Conservation (phyloP, 768 basidiomycete species). For the Lactarius vividus region DNA sequence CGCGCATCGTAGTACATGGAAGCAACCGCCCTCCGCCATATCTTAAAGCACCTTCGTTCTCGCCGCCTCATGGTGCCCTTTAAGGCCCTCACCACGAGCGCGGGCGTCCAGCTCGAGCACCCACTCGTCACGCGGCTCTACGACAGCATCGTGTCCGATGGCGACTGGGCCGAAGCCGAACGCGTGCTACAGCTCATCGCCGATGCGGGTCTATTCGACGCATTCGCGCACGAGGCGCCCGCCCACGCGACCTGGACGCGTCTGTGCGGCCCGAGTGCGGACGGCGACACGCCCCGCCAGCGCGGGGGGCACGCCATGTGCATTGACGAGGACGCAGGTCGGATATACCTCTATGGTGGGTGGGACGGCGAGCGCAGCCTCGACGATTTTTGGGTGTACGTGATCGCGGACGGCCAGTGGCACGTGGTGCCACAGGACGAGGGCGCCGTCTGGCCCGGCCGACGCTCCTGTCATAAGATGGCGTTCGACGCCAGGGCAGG, state of each 20-base stretch:
- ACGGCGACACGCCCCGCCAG: conserved; percentile 61
- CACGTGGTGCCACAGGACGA: conserved; percentile 49
- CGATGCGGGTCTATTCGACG: conserved; percentile 57
- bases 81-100: conserved; percentile 52
- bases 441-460: conserved; percentile 64
- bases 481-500: conserved; percentile 71
- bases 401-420: conserved; percentile 60
- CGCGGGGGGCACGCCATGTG: conserved; percentile 85
- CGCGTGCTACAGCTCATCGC: conserved; percentile 48
- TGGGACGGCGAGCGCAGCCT: conserved; percentile 72
- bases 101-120: conserved; percentile 61
- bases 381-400: conserved; percentile 79
- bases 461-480: conserved; percentile 81
- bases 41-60: conserved; percentile 76
- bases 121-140: conserved; percentile 67
- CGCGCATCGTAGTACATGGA: conserved; percentile 55
- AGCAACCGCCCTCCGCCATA: conserved; percentile 58
- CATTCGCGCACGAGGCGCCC: conserved; percentile 54
- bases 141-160: conserved; percentile 60
- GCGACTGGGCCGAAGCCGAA: conserved; percentile 61
- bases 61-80: conserved; percentile 68
- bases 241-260: conserved; percentile 62
- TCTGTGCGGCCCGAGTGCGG: conserved; percentile 56
- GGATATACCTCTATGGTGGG: conserved; percentile 76
- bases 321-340: conserved; percentile 57